phyloP scores from a whole-genome alignment of 2,329 filamentous ascomycete genomes.

The Colletotrichum chlorophyti region DNA sequence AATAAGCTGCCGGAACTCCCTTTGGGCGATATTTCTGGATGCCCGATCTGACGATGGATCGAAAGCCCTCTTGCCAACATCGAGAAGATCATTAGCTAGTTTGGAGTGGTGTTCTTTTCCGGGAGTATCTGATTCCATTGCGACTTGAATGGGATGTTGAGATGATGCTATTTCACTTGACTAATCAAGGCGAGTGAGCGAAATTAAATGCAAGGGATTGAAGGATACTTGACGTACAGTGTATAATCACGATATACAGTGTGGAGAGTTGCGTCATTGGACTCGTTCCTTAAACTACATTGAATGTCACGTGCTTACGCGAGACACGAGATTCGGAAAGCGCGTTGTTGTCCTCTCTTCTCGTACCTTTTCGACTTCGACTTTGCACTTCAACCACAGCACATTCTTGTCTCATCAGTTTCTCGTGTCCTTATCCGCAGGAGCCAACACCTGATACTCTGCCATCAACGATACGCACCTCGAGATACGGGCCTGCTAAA shows the following conservation, averaged over 20 bases:
- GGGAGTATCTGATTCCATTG: conserved; percentile 20
- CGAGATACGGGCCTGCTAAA: conserved; percentile 40
- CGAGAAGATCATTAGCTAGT: conserved; percentile 42
- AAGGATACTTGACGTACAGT: no score
- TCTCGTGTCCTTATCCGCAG: background rate
- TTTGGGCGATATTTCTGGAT: conserved; percentile 40
- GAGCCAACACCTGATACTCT: conserved; percentile 2
- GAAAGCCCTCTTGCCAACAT: conserved; percentile 56
- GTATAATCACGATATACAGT: background rate
- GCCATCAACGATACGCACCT: conserved; percentile 11
- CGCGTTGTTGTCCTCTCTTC: background rate
- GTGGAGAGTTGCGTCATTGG: background rate
- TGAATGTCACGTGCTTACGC: conserved; percentile 37
- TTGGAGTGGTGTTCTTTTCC: conserved; percentile 15
- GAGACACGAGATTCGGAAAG: background rate
- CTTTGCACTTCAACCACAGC: background rate
- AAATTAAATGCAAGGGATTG: no score
- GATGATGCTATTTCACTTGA: background rate
- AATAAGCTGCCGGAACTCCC: conserved; percentile 54
- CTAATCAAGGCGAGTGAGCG: background rate
- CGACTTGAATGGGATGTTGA: background rate
- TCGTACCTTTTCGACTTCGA: background rate
- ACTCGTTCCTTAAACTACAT: background rate
- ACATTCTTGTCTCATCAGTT: background rate
- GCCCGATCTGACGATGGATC: conserved; percentile 46